Conservation (phyloP, 2,329 filamentous ascomycete genomes). For the Xylariaceae sp. region DNA sequence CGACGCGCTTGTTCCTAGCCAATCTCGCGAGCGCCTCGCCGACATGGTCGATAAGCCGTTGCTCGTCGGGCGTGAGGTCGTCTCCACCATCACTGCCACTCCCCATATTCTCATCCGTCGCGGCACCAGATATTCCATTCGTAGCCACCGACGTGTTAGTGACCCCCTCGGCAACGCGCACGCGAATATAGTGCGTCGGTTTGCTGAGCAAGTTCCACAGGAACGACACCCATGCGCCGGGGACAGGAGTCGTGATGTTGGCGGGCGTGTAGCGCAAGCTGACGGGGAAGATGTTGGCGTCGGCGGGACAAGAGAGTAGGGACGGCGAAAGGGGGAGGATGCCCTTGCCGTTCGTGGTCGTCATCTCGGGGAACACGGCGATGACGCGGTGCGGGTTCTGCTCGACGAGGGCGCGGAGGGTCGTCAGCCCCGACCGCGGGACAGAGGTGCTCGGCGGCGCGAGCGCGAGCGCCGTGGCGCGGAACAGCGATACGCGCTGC, state of each 20-base stretch:
- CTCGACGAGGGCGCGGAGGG: constrained; percentile 66
- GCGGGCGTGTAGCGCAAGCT: constrained; percentile 87
- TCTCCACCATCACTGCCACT: constrained; percentile 36
- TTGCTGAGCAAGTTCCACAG: constrained; percentile 85
- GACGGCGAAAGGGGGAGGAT: constrained; percentile 84
- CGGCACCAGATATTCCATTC: constrained; percentile 40
- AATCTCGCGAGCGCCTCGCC: constrained; percentile 86
- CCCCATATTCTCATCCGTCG: constrained; percentile 33
- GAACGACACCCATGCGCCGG: constrained; percentile 73
- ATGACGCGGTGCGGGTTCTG: constrained; percentile 77
- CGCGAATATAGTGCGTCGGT: constrained; percentile 87
- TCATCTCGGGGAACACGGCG: constrained; percentile 91
- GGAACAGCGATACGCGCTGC: constrained; percentile 75
- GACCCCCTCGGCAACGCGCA: constrained; percentile 83
- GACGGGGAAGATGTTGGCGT: constrained; percentile 84
- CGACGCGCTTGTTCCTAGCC: constrained; percentile 87
- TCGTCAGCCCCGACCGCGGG: constrained; percentile 56
- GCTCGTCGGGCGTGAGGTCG: constrained; percentile 61
- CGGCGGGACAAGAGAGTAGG: constrained; percentile 69
- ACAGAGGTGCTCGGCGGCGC: constrained; percentile 54
- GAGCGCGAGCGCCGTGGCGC: constrained; percentile 77
- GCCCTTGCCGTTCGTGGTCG: constrained; percentile 89
- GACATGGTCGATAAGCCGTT: constrained; percentile 75
- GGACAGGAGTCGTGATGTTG: constrained; percentile 90
- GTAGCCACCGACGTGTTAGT: constrained; percentile 53